phyloP scores from a whole-genome alignment of 148 eudicot genomes.

The Vaccinium darrowii region DNA sequence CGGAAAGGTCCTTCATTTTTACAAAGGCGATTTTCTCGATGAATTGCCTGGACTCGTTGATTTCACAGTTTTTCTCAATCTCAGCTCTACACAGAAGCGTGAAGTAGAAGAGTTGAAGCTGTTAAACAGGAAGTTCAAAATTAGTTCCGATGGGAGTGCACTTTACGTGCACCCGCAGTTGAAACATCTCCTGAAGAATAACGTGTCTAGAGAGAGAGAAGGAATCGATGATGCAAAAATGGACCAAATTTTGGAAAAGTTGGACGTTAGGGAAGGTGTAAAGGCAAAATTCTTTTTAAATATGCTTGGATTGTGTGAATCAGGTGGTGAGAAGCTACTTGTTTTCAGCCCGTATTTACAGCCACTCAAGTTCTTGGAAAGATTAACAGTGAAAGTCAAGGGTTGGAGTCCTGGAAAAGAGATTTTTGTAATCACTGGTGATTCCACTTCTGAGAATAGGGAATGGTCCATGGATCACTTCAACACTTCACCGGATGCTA shows the following conservation, averaged over 20 bases:
- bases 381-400: conserved; percentile 45
- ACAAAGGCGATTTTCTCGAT: conserved; percentile 82
- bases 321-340: conserved; percentile 67
- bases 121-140: conserved; percentile 50
- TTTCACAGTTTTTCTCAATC: conserved; percentile 65
- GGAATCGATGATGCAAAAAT: conserved; percentile 47
- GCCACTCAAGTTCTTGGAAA: conserved; percentile 74
- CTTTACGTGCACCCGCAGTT: conserved; percentile 72
- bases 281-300: conserved; percentile 77
- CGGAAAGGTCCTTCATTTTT: conserved; percentile 72
- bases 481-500: conserved; percentile 67
- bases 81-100: conserved; percentile 50
- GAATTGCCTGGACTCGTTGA: conserved; percentile 88
- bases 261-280: conserved; percentile 67
- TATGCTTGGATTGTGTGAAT: conserved; percentile 63
- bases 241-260: conserved; percentile 49
- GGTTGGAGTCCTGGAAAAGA: conserved; percentile 66
- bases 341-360: conserved; percentile 79
- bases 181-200: conserved; percentile 39
- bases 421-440: conserved; percentile 74
- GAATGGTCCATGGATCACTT: conserved; percentile 75
- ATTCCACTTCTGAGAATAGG: conserved; percentile 52
- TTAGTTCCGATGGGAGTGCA: conserved; percentile 64
- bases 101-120: conserved; percentile 55
- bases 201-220: conserved; percentile 33